Evolutionary conservation across 768 basidiomycete genomes (phyloP).

Genomic region (Tremella mesenterica): DNA sequence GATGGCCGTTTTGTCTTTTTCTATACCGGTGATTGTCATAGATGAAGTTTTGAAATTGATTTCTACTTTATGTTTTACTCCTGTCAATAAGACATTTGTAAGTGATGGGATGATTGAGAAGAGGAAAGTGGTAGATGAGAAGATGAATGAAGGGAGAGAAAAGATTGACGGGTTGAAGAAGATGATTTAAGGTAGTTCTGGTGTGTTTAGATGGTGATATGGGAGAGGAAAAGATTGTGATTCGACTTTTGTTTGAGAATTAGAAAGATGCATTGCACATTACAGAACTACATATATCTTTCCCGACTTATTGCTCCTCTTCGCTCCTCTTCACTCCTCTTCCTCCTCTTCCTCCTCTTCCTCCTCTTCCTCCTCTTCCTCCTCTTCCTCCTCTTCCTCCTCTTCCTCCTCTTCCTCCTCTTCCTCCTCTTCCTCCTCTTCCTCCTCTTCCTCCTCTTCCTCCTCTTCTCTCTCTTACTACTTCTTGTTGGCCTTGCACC

Average conservation of each 20-base stretch:
- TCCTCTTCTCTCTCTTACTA: not conserved
- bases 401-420: not conserved
- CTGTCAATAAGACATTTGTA: not conserved
- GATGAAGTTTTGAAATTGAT: conserved; percentile 76
- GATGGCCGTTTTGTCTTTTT: conserved; percentile 82
- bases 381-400: not conserved
- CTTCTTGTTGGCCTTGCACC: not conserved
- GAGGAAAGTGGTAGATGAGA: not conserved
- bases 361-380: not conserved
- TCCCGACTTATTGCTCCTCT: not conserved
- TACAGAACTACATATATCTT: not conserved
- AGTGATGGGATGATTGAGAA: not conserved
- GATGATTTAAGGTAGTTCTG: not conserved
- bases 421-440: not conserved
- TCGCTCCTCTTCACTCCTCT: not conserved
- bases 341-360: not conserved
- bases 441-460: not conserved
- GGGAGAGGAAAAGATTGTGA: not conserved
- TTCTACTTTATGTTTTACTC: conserved; percentile 7
- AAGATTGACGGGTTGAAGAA: not conserved
- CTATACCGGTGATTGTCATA: conserved; percentile 75
- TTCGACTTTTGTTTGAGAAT: not conserved
- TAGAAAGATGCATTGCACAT: not conserved
- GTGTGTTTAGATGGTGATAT: not conserved
- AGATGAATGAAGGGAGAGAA: not conserved